Percentiles rank a stretch among this genome's conserved stretches.
Conservation (phyloP, 768 basidiomycete genomes). For the Boletus vermiculosoides region DNA sequence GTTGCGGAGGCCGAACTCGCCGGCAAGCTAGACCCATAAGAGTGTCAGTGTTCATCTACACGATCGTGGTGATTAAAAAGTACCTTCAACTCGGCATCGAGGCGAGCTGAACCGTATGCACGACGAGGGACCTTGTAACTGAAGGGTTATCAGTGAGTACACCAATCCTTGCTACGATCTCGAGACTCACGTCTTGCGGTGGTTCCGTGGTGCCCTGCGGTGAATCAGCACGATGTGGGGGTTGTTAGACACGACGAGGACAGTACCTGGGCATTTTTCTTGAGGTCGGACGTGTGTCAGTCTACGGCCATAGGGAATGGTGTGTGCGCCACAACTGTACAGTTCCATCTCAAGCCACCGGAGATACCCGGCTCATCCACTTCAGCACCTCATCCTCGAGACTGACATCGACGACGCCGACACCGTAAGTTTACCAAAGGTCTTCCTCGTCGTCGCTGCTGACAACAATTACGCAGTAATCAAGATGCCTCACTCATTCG, state of each 20-base stretch:
- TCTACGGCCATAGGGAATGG: slow-evolving; percentile 39
- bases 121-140: slow-evolving; percentile 99
- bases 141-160: slow-evolving; percentile 60
- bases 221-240: slow-evolving; percentile 25
- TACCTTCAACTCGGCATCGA: slow-evolving; percentile 99
- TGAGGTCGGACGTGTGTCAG: slow-evolving; percentile 43
- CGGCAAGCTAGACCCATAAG: slow-evolving; percentile 71
- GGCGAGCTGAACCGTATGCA: slow-evolving; percentile 95
- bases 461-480: slow-evolving; percentile 38
- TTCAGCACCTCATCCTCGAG: slow-evolving; percentile 37
- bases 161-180: slow-evolving; percentile 67
- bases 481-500: slow-evolving; percentile 99
- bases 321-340: slow-evolving; percentile 57
- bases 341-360: slow-evolving; percentile 66
- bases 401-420: slow-evolving; percentile 50
- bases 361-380: slow-evolving; percentile 44
- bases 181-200: slow-evolving; percentile 92
- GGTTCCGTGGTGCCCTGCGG: slow-evolving; percentile 84
- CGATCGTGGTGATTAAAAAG: not conserved
- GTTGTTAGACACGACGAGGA: slow-evolving; percentile 20
- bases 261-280: slow-evolving; percentile 84
- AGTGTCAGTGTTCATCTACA: slow-evolving; percentile 1
- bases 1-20: slow-evolving; percentile 99
- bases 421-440: slow-evolving; percentile 39
- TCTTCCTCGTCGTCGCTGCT: slow-evolving; percentile 15